These are phyloP conservation scores for Cordyceps militaris DNA, from an alignment of 2,329 filamentous ascomycete genomes.

Conservation along the genomic window DNA sequence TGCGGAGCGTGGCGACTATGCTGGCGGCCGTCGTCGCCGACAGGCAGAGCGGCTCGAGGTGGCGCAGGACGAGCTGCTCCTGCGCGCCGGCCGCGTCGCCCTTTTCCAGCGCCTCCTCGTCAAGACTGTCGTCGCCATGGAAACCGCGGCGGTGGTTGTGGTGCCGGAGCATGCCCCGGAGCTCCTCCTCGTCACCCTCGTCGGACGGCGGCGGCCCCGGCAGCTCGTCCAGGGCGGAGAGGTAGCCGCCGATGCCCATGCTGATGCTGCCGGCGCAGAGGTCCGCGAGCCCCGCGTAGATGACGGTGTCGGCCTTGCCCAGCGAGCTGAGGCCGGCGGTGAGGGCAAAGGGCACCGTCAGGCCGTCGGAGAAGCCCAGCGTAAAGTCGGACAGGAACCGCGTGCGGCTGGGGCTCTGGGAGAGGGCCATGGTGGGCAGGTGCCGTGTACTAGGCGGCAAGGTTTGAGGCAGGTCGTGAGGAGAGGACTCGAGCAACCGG, in stretches of 20 bases:
- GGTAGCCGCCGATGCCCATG: slow-evolving; percentile 66
- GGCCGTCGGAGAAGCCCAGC: slow-evolving; percentile 65
- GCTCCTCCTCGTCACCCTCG: slow-evolving; percentile 18
- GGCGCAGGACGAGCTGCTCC: slow-evolving; percentile 23
- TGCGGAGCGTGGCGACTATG: slow-evolving; percentile 22
- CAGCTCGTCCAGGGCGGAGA: slow-evolving; percentile 46
- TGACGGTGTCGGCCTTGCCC: slow-evolving; percentile 53
- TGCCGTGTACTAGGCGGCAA: not conserved
- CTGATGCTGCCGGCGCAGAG: slow-evolving; percentile 64
- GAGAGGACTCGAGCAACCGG: not conserved
- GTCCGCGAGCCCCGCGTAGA: slow-evolving; percentile 63
- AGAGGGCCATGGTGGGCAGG: slow-evolving; percentile 16
- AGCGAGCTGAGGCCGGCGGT: slow-evolving; percentile 61
- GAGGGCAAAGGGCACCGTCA: slow-evolving; percentile 69
- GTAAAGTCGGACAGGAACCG: slow-evolving; percentile 57
- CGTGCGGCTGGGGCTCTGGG: slow-evolving; percentile 23
- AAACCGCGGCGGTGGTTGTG: slow-evolving; percentile 2
- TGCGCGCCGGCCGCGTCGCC: slow-evolving; percentile 12
- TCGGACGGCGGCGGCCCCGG: slow-evolving; percentile 1
- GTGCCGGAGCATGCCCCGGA: slow-evolving; percentile 22
- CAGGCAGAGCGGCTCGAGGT: slow-evolving; percentile 28
- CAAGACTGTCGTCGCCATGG: slow-evolving; percentile 10
- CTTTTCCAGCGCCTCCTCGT: slow-evolving; percentile 11
- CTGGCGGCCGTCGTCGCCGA: slow-evolving; percentile 16
- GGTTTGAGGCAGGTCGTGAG: not conserved